Base-by-base conservation (phyloP, 495 filamentous ascomycete species). In the Penicillium manginii region DNA sequence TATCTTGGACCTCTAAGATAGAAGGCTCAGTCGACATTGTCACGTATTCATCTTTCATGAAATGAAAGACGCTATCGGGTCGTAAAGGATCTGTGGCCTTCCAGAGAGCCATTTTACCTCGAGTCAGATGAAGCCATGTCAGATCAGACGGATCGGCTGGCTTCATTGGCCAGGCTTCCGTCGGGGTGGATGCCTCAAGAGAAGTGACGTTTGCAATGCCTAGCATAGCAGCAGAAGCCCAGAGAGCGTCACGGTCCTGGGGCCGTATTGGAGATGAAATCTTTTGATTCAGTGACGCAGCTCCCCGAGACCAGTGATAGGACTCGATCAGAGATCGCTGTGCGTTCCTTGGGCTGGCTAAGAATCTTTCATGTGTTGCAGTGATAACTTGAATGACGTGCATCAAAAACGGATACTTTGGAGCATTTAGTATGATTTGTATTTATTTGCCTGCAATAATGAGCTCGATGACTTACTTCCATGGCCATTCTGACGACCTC, bases 321-420 rank as follows among this genome's bases (percentile, higher is more conserved):
- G 59, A 54, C 43, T 78, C 77, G 15, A 63, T 52, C 5, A 60
- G 4, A 1, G 61, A 61, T 32, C 23, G 68, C 63, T 47, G 62
- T 57, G 3, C 50, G 33, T n/a, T 32, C 9, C 29, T 51, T 2
- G 23, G 45, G 43, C 19, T 26, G 14, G 60, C 52, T 52, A 47
- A 62, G 57, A 66, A 57, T n/a, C 77, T 70, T 26, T 77, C 72
- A 59, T 79, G 69, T 12, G 63, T 66, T 15, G 71, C 60, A 17
- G 74, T 68, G 31, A 78, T 43, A 4, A 70, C 63, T 37, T 76
- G 58, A 42, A 76, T 66, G 15, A 67, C 62, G 42, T 77, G 77
- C 75, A 79, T 78, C 11, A 79, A 45, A 52, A 69, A 77, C 1
- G 77, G 74, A 45, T 75, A 53, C 76, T 79, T 33, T n/a, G 31